A percentile compares a stretch with the other conserved stretches of the same genome.
phyloP scores from a whole-genome alignment of 305 asterid species.

The Plantago lanceolata region DNA sequence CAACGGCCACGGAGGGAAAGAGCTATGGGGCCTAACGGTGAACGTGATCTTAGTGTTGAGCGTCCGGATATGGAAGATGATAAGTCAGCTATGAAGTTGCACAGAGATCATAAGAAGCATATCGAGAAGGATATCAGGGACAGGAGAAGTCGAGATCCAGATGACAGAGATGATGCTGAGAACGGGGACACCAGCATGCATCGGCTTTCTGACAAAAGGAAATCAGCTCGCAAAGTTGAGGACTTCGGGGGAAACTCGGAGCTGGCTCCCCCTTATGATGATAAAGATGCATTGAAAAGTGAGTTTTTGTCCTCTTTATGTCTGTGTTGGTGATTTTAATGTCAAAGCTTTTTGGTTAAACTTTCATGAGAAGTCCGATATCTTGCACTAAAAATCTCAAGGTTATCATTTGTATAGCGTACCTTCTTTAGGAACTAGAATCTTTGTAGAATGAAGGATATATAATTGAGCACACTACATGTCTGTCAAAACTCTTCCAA shows the following conservation, averaged over 20 bases:
- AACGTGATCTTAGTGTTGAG: slow-evolving; percentile 74
- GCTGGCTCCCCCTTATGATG: slow-evolving; percentile 56
- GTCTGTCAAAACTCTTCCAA: slow-evolving; percentile 5
- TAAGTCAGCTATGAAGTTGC: slow-evolving; percentile 61
- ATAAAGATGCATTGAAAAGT: slow-evolving; percentile 82
- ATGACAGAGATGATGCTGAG: slow-evolving; percentile 62
- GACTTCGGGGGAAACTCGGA: slow-evolving; percentile 61
- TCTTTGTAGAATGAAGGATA: not conserved
- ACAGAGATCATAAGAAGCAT: slow-evolving; percentile 80
- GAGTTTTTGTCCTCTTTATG: slow-evolving; percentile 32
- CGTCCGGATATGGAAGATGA: slow-evolving; percentile 75
- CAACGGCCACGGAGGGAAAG: slow-evolving; percentile 71
- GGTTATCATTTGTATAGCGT: not conserved
- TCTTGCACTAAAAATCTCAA: not conserved
- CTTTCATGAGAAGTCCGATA: not conserved
- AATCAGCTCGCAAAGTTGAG: slow-evolving; percentile 62
- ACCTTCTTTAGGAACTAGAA: not conserved
- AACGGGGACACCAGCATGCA: slow-evolving; percentile 64
- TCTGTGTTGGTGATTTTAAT: slow-evolving; percentile 11
- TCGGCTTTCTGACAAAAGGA: slow-evolving; percentile 67
- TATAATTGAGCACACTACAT: slow-evolving; percentile 8
- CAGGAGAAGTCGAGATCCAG: slow-evolving; percentile 67
- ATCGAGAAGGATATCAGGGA: slow-evolving; percentile 73
- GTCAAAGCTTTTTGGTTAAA: slow-evolving; percentile 13
- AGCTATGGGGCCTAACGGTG: slow-evolving; percentile 57